Evolutionary conservation across 2,329 filamentous ascomycete species (phyloP), one percentile per base, ranked within the genome.

Genomic region (Piedraia hortae): DNA sequence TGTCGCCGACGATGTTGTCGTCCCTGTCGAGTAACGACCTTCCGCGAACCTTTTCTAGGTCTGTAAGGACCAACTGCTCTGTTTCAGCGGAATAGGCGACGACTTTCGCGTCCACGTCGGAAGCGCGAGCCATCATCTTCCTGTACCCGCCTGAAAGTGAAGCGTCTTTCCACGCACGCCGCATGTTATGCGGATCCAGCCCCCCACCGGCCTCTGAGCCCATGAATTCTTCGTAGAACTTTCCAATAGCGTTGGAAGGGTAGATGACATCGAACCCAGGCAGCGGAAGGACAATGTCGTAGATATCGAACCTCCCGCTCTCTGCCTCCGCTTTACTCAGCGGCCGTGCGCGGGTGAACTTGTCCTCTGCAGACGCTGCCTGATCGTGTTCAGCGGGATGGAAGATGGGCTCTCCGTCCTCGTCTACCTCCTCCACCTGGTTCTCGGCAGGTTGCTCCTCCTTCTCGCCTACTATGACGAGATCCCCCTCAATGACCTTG

Each of bases 261-360:
- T 93, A 97, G 16, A 73, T 45, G 17, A 93, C 62, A 34, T 90
- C 78, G 48, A 67, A 91, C 10, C 85, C 85, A 0, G 85, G 85
- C n/a, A 72, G 67, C 3, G 88, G 82, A 2, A 97, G 56, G 7
- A 97, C 80, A 29, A 93, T 42, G 39, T 97, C 85, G 38, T 73
- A 77, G 34, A 97, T 71, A 16, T 57, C 63, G 46, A 70, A 91
- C 26, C 59, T 56, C 6, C 75, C 77, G 31, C 64, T 73, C 12
- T 57, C 55, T 3, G 65, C 73, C 42, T 97, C 85, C n/a, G 69
- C 65, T 4, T 62, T 62, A 2, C 65, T 71, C 8, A 97, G 51
- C 0, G 66, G 47, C 8, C 77, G 66, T 1, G 77, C 80, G 16
- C 71, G 66, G 29, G 60, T 54, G 35, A 65, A 71, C 15, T 54